phyloP scores from a whole-genome alignment of 2,329 filamentous ascomycete species.

The Colletotrichum eleusines region DNA sequence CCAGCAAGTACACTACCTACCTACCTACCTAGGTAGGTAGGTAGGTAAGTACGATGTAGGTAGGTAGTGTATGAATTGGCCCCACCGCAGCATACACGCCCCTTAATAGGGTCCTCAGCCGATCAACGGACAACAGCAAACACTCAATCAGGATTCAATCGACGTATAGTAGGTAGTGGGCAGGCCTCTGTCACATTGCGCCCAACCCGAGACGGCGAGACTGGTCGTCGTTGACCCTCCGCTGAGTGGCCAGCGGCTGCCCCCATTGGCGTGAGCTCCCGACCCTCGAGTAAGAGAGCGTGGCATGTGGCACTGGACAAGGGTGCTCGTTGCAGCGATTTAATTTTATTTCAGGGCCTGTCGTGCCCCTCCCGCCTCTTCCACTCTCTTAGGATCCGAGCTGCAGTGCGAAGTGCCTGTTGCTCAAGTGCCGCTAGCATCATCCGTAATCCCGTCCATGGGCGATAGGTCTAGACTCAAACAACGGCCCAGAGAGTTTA shows the following conservation, averaged over 20 bases:
- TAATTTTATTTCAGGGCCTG: constrained; percentile 42
- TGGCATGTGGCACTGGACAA: constrained; percentile 25
- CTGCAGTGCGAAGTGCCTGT: constrained; percentile 27
- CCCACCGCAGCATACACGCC: constrained; percentile 12
- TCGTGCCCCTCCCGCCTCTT: constrained; percentile 30
- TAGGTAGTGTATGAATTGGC: too few species aligned
- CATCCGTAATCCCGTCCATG: constrained; percentile 26
- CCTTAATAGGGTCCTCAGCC: not conserved
- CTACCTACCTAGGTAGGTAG: too few species aligned
- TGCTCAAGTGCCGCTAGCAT: constrained; percentile 36
- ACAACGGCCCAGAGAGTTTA: constrained; percentile 32
- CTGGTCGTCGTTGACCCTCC: constrained; percentile 1
- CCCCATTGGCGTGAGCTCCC: constrained; percentile 4
- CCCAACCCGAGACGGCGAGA: constrained; percentile 19
- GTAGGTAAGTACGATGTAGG: too few species aligned
- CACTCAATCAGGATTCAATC: constrained; percentile 11
- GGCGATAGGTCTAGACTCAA: constrained; percentile 31
- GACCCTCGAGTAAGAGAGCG: constrained; percentile 5
- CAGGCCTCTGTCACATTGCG: constrained; percentile 15
- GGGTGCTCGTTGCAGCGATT: constrained; percentile 38
- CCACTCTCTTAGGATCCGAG: constrained; percentile 24
- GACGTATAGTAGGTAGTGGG: constrained; percentile 7
- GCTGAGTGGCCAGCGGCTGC: constrained; percentile 1
- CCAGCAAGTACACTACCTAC: not conserved
- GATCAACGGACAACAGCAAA: constrained; percentile 6